Percentiles rank a stretch among this genome's conserved stretches.
These are phyloP conservation scores for Verticillium longisporum DNA, from an alignment of 2,329 filamentous ascomycete genomes.

Conservation along the genomic window DNA sequence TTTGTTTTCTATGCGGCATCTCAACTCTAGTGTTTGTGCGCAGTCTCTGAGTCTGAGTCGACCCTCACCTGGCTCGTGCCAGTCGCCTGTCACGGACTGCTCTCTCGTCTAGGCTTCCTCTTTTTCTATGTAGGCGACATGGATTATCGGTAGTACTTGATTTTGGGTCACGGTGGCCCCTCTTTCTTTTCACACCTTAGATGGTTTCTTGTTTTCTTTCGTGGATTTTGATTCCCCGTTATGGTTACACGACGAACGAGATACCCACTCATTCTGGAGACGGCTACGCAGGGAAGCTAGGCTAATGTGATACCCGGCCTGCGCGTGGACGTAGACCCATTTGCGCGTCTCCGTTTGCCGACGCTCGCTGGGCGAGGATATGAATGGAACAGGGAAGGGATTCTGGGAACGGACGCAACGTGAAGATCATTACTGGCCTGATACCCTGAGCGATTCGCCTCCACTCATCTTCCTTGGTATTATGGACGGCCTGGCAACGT, in stretches of 20 bases:
- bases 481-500: neutral
- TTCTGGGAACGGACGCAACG: neutral
- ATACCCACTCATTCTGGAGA: slow-evolving; percentile 2
- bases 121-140: neutral
- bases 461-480: neutral
- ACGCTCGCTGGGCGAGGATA: neutral
- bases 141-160: neutral
- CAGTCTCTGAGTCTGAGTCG: neutral
- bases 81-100: neutral
- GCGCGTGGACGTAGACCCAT: neutral
- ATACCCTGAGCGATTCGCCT: neutral
- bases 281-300: neutral
- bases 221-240: neutral
- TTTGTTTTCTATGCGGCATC: neutral
- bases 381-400: neutral
- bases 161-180: neutral
- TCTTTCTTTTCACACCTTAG: neutral
- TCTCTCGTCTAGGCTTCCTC: neutral
- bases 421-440: neutral
- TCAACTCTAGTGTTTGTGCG: neutral
- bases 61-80: no score
- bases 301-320: neutral
- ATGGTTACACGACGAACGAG: slow-evolving; percentile 1
- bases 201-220: neutral
- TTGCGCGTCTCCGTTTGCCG: neutral